Percentiles rank a stretch among this genome's conserved stretches.
Evolutionary conservation across 176 grass and related monocot species (phyloP).

Genomic region (Echinochloa phyllopogon): DNA sequence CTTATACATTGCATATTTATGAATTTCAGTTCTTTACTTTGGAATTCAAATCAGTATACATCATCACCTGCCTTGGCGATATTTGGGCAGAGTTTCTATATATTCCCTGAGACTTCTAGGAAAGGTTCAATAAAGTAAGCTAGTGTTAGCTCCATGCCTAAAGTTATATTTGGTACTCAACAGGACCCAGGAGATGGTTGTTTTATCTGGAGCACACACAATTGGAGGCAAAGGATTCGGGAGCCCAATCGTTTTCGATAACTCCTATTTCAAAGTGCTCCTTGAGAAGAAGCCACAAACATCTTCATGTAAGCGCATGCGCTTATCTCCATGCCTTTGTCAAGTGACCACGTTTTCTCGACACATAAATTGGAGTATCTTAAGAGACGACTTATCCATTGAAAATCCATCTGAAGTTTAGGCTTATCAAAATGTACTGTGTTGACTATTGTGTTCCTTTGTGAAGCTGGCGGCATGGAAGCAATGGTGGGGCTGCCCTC

Average conservation of each 20-base stretch:
- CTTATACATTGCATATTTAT: conserved; percentile 14
- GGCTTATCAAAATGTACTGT: neutral
- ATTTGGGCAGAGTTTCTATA: neutral
- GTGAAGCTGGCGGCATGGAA: conserved; percentile 77
- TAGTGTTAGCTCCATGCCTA: neutral
- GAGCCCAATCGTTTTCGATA: conserved; percentile 71
- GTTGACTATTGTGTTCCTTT: conserved; percentile 21
- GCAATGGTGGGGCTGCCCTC: conserved; percentile 78
- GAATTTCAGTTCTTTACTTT: neutral
- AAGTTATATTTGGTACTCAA: conserved; percentile 28
- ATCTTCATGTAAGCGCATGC: conserved; percentile 60
- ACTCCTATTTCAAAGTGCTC: conserved; percentile 83
- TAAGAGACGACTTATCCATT: neutral
- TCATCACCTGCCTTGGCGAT: neutral
- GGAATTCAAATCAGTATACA: neutral
- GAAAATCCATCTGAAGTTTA: neutral
- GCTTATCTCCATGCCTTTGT: neutral
- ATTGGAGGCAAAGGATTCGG: conserved; percentile 91
- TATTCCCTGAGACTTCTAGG: neutral
- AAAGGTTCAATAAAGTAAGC: neutral
- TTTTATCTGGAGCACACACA: conserved; percentile 89
- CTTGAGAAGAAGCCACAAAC: conserved; percentile 82
- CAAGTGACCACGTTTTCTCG: neutral
- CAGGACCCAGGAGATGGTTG: conserved; percentile 75
- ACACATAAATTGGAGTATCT: neutral